Base-by-base conservation (phyloP, 257 asterid genomes). In the Schizonepeta tenuifolia region DNA sequence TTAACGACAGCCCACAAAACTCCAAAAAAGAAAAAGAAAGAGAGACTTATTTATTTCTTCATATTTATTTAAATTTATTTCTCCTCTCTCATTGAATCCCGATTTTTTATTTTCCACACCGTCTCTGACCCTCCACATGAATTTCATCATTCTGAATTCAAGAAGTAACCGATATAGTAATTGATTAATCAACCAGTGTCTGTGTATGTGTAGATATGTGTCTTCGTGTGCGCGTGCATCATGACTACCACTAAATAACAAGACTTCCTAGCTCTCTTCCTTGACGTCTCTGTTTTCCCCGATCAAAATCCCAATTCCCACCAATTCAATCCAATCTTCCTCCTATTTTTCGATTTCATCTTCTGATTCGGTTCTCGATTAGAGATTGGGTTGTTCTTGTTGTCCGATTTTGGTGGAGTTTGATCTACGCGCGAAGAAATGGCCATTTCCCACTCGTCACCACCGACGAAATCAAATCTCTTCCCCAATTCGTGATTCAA, bases 201-300 rank as follows among this genome's bases (percentile, higher is more conserved):
- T n/a, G n/a, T n/a, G n/a, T n/a, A n/a, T n/a, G n/a, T n/a, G n/a
- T n/a, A n/a, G n/a, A n/a, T n/a, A n/a, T 21, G 70, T 65, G 35
- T 14, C 49, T 43, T 2, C 33, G 33, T 28, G 7, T 31, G 36
- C 6, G 36, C 6, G 43, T 9, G 26, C 74, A 49, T 59, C 47
- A 74, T 46, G 71, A 56, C 68, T 61, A 54, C 75, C 69, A 78
- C 51, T 73, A 76, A 62, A 31, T 9, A 7, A 6, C 57, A 63
- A 47, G 71, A 80, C 87, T 76, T 75, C 41, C 10, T 31, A 33
- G 54, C 77, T 71, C n/a, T 43, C 78, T 81, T 63, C 64, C 68
- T 75, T 77, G n/a, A n/a, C n/a, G 71, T 59, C 83, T 77, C 75
- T 68, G 60, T 65, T 65, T 21, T 77, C 56, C 59, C 3, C 55